phyloP scores from a whole-genome alignment of 768 basidiomycete species.

The Amanita rubescens region DNA sequence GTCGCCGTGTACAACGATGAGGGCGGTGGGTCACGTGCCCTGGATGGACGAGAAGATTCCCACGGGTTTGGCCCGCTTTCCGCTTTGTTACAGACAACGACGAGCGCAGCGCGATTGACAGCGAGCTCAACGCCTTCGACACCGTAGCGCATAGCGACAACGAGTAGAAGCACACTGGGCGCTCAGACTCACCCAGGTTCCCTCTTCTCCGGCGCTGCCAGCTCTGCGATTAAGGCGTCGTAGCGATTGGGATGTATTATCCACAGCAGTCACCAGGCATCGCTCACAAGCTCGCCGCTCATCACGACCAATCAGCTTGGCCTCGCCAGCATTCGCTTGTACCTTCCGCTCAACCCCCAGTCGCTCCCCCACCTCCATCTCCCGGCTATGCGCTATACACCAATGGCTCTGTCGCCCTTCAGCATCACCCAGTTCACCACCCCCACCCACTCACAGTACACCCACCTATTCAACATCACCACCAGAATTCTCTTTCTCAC shows the following conservation, averaged over 20 bases:
- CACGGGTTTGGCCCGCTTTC: background rate
- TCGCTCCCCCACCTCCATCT: slow-evolving; percentile 61
- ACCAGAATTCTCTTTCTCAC: slow-evolving; percentile 74
- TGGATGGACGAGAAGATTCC: background rate
- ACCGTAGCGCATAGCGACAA: background rate
- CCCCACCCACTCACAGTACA: slow-evolving; percentile 39
- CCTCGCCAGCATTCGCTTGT: slow-evolving; percentile 45
- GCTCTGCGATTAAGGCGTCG: background rate
- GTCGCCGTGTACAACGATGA: background rate
- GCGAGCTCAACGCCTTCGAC: background rate
- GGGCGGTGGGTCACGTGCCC: slow-evolving; percentile 2
- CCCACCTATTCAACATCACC: slow-evolving; percentile 54
- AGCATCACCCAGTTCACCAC: slow-evolving; percentile 52
- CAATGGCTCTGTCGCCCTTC: slow-evolving; percentile 59
- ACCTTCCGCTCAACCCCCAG: slow-evolving; percentile 43
- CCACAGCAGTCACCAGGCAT: slow-evolving; percentile 80
- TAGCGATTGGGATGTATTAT: slow-evolving; percentile 55
- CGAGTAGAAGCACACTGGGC: no score
- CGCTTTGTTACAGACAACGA: slow-evolving; percentile 11
- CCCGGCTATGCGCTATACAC: slow-evolving; percentile 74
- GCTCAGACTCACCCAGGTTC: background rate
- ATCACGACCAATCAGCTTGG: slow-evolving; percentile 75
- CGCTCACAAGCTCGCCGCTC: slow-evolving; percentile 65
- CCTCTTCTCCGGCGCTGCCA: background rate
- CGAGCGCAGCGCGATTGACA: slow-evolving; percentile 6